Evolutionary conservation across 1,139 yeast species (phyloP).

Genomic region (Scheffersomyces parashehatae): DNA sequence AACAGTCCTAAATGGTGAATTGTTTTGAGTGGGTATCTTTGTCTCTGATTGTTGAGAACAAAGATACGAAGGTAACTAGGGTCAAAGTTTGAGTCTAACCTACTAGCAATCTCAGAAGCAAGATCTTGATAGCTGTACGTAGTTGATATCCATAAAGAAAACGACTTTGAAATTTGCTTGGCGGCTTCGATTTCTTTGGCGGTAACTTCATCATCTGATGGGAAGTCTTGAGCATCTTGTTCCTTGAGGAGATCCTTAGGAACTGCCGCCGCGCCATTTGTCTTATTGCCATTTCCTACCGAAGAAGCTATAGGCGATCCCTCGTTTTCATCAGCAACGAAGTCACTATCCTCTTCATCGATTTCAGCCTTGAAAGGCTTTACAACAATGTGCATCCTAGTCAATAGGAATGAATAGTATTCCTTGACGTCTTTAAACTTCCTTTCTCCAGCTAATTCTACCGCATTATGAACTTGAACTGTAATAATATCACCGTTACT

Average conservation of each 20-base stretch:
- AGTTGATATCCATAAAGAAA: constrained; percentile 73
- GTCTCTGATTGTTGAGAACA: constrained; percentile 57
- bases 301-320: not conserved
- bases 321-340: constrained; percentile 20
- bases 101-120: constrained; percentile 57
- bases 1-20: constrained; percentile 42
- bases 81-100: constrained; percentile 48
- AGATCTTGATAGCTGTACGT: constrained; percentile 59
- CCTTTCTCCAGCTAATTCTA: constrained; percentile 17
- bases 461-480: constrained; percentile 42
- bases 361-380: constrained; percentile 46
- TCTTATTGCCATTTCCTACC: constrained; percentile 16
- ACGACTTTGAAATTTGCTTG: constrained; percentile 24
- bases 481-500: constrained; percentile 79
- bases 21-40: constrained; percentile 50
- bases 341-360: constrained; percentile 53
- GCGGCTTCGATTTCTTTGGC: constrained; percentile 17
- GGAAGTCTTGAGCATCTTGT: constrained; percentile 10
- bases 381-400: constrained; percentile 63
- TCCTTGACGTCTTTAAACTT: constrained; percentile 41
- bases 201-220: constrained; percentile 9
- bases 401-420: constrained; percentile 64
- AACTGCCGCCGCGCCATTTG: constrained; percentile 8
- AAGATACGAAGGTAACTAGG: constrained; percentile 67
- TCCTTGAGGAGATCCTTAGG: constrained; percentile 4